A percentile compares a stretch with the other conserved stretches of the same genome.
phyloP scores from a whole-genome alignment of 768 basidiomycete genomes.

The Termitomyces sp. region DNA sequence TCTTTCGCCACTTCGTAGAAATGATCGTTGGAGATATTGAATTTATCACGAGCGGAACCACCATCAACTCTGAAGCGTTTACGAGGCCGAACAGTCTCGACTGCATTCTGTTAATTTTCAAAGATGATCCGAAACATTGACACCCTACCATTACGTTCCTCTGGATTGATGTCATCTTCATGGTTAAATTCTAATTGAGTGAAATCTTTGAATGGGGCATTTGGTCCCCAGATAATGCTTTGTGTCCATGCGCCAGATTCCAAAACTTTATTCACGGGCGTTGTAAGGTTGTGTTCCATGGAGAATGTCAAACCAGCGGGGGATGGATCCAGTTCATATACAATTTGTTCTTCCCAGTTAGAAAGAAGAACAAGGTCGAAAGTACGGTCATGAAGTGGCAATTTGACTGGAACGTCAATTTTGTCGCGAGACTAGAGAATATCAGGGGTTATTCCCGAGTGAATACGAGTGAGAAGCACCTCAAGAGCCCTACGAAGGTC shows the following conservation, averaged over 20 bases:
- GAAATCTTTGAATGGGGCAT: conserved; percentile 72
- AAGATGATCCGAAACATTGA: neutral
- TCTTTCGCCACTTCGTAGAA: conserved; percentile 92
- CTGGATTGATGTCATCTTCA: conserved; percentile 60
- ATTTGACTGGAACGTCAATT: conserved; percentile 51
- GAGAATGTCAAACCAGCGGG: conserved; percentile 18
- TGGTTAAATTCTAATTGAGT: conserved; percentile 77
- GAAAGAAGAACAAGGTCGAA: conserved; percentile 82
- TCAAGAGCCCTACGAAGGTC: conserved; percentile 72
- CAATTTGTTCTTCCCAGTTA: conserved; percentile 88
- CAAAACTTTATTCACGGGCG: conserved; percentile 71
- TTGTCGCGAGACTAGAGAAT: conserved; percentile 55
- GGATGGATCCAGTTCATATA: conserved; percentile 49
- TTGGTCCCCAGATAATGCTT: conserved; percentile 83
- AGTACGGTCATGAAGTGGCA: conserved; percentile 72
- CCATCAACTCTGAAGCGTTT: conserved; percentile 63
- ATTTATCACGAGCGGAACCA: conserved; percentile 70
- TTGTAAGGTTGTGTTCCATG: conserved; percentile 53
- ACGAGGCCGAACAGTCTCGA: conserved; percentile 55
- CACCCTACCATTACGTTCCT: conserved; percentile 50
- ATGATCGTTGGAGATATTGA: conserved; percentile 95
- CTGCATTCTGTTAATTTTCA: conserved; percentile 16
- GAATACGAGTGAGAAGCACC: conserved; percentile 30
- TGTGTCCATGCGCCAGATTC: conserved; percentile 88
- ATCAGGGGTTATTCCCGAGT: neutral